phyloP scores from a whole-genome alignment of 2,329 filamentous ascomycete species.

The Arthrinium puccinioides region DNA sequence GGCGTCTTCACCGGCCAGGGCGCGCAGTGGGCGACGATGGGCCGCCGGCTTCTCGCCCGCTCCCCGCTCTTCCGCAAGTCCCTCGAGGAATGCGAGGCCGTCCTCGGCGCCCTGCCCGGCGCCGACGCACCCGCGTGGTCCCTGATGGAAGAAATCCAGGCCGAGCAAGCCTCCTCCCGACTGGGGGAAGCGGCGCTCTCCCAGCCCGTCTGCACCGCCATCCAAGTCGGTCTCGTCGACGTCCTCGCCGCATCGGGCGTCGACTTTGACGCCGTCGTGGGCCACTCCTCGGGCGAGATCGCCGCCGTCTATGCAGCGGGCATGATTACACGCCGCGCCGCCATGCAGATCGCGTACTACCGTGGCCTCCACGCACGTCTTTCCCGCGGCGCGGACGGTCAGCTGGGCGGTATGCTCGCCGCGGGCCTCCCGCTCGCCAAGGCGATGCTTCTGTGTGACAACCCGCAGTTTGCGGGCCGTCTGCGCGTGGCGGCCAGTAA shows the following conservation, averaged over 20 bases:
- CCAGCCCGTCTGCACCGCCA: slow-evolving; percentile 45
- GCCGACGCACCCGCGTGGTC: slow-evolving; percentile 22
- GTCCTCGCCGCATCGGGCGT: slow-evolving; percentile 20
- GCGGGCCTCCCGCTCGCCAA: slow-evolving; percentile 16
- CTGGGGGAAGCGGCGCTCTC: slow-evolving; percentile 32
- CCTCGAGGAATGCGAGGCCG: slow-evolving; percentile 24
- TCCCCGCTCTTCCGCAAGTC: neutral
- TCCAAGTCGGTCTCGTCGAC: slow-evolving; percentile 40
- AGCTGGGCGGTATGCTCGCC: slow-evolving; percentile 21
- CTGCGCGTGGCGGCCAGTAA: slow-evolving; percentile 8
- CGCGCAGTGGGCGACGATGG: neutral
- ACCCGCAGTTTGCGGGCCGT: neutral
- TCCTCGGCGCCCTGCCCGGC: slow-evolving; percentile 13
- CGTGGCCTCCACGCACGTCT: slow-evolving; percentile 16
- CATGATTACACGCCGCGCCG: slow-evolving; percentile 17
- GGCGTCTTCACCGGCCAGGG: slow-evolving; percentile 11
- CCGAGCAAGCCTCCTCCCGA: slow-evolving; percentile 15
- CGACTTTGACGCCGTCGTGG: slow-evolving; percentile 19
- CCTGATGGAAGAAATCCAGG: slow-evolving; percentile 26
- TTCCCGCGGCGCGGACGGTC: slow-evolving; percentile 11
- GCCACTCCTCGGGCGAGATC: slow-evolving; percentile 24
- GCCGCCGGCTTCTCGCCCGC: neutral
- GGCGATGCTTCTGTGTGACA: slow-evolving; percentile 14
- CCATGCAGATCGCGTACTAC: slow-evolving; percentile 21
- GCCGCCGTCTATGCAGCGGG: slow-evolving; percentile 22